These are phyloP conservation scores for Epichloe festucae DNA, from an alignment of 2,329 filamentous ascomycete species.

Conservation along the genomic window DNA sequence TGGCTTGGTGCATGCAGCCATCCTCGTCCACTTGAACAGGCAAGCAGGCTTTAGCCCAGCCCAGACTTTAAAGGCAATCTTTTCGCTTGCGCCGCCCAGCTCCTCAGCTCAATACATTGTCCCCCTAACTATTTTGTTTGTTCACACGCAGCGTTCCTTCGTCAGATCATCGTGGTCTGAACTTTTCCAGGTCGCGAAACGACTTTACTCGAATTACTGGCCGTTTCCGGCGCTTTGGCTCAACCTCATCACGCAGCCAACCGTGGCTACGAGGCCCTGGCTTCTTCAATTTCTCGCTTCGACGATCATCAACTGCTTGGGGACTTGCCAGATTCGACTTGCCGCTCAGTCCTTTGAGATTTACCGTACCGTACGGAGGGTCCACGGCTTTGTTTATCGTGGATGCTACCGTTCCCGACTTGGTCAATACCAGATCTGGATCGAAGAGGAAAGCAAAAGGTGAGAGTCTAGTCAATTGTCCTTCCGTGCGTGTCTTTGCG, in stretches of 20 bases:
- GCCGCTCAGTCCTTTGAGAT: background rate
- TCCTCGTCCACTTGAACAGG: constrained; percentile 14
- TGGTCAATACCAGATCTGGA: constrained; percentile 4
- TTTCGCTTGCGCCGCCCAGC: constrained; percentile 37
- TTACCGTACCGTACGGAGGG: constrained; percentile 15
- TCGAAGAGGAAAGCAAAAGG: background rate
- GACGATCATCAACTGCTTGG: constrained; percentile 1
- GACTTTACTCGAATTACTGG: background rate
- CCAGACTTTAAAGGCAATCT: constrained; percentile 29
- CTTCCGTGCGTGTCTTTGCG: background rate
- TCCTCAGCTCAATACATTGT: constrained; percentile 32
- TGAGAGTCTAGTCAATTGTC: background rate
- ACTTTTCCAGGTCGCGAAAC: constrained; percentile 3
- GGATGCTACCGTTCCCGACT: constrained; percentile 13
- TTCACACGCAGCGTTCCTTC: constrained; percentile 7
- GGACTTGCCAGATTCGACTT: background rate
- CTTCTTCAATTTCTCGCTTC: constrained; percentile 6
- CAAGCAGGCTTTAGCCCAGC: constrained; percentile 5
- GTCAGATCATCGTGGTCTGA: constrained; percentile 4
- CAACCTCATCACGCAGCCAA: constrained; percentile 1
- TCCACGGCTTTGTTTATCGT: constrained; percentile 12
- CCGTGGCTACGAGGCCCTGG: background rate
- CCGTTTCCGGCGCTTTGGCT: constrained; percentile 7
- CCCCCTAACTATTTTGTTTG: constrained; percentile 10
- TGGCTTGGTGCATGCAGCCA: constrained; percentile 9